Conservation (phyloP, 192 early-diverging fungal species). For the Chytriomyces sp. region DNA sequence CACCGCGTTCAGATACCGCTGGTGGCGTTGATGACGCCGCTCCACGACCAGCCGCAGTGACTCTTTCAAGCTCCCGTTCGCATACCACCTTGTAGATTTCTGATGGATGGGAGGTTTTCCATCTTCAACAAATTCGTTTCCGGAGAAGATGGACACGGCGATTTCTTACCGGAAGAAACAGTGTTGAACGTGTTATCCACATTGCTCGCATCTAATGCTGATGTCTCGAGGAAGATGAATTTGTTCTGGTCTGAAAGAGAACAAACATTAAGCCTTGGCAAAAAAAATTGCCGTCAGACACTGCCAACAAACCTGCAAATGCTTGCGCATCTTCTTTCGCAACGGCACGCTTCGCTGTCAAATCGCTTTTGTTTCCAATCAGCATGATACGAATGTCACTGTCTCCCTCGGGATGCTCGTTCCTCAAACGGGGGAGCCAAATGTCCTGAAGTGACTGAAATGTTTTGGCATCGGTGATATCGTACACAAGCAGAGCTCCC, state of each 20-base stretch:
- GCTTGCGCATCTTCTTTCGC: slow-evolving; percentile 97
- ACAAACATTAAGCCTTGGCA: not conserved
- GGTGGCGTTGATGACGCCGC: not conserved
- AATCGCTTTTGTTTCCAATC: slow-evolving; percentile 98
- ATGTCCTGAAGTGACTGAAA: slow-evolving; percentile 81
- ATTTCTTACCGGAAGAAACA: slow-evolving; percentile 80
- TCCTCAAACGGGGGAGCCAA: slow-evolving; percentile 95
- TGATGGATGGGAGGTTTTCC: slow-evolving; percentile 23
- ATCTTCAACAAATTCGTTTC: not conserved
- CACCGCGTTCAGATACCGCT: not conserved
- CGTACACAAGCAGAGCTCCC: slow-evolving; percentile 95
- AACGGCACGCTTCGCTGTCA: slow-evolving; percentile 92
- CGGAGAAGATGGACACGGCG: too few relatives aligned
- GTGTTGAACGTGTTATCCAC: slow-evolving; percentile 95
- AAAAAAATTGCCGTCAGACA: not conserved
- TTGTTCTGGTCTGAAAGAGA: slow-evolving; percentile 76
- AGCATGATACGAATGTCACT: slow-evolving; percentile 99
- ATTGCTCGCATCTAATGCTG: slow-evolving; percentile 94
- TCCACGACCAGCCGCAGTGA: not conserved
- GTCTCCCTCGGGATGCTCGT: slow-evolving; percentile 68
- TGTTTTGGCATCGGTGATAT: slow-evolving; percentile 85
- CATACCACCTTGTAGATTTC: slow-evolving; percentile 96
- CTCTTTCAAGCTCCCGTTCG: slow-evolving; percentile 46
- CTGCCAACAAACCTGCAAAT: slow-evolving; percentile 75
- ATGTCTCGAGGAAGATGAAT: slow-evolving; percentile 97